Conservation (phyloP, 805 yeast genomes). For the Monosporozyma aerobia region DNA sequence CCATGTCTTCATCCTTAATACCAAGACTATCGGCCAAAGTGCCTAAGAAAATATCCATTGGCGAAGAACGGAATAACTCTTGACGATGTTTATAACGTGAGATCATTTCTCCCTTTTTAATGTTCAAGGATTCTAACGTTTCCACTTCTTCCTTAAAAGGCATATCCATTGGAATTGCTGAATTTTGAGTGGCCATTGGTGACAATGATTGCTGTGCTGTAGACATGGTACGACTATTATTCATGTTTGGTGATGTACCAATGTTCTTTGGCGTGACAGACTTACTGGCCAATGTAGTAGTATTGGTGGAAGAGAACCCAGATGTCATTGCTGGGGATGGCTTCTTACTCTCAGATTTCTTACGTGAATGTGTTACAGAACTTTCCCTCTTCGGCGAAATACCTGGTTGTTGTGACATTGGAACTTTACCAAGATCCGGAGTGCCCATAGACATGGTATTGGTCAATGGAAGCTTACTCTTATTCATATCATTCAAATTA, state of each 20-base stretch:
- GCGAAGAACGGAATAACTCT: slow-evolving; percentile 23
- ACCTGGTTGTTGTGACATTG: background rate
- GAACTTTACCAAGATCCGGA: background rate
- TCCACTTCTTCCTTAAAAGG: slow-evolving; percentile 28
- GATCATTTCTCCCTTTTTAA: slow-evolving; percentile 26
- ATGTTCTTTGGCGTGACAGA: slow-evolving; percentile 18
- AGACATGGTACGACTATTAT: slow-evolving; percentile 1
- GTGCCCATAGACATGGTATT: background rate
- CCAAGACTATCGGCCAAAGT: slow-evolving; percentile 29
- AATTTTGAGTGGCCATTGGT: slow-evolving; percentile 9
- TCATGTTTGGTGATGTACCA: slow-evolving; percentile 9
- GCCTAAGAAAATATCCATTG: slow-evolving; percentile 25
- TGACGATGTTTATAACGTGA: slow-evolving; percentile 29
- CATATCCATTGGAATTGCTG: slow-evolving; percentile 1
- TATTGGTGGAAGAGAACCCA: slow-evolving; percentile 1
- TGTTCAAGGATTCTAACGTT: slow-evolving; percentile 19
- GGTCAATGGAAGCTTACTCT: background rate
- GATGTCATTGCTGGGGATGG: slow-evolving; percentile 8
- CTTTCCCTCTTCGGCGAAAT: slow-evolving; percentile 6
- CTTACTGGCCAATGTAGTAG: slow-evolving; percentile 10
- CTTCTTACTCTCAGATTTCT: slow-evolving; percentile 8
- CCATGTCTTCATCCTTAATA: slow-evolving; percentile 22
- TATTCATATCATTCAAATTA: slow-evolving; percentile 4
- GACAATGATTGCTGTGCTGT: slow-evolving; percentile 14
- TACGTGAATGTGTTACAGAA: background rate